Evolutionary conservation across 2,329 filamentous ascomycete genomes (phyloP), one percentile per base, ranked within the genome.

Genomic region (Nakataea oryzae): DNA sequence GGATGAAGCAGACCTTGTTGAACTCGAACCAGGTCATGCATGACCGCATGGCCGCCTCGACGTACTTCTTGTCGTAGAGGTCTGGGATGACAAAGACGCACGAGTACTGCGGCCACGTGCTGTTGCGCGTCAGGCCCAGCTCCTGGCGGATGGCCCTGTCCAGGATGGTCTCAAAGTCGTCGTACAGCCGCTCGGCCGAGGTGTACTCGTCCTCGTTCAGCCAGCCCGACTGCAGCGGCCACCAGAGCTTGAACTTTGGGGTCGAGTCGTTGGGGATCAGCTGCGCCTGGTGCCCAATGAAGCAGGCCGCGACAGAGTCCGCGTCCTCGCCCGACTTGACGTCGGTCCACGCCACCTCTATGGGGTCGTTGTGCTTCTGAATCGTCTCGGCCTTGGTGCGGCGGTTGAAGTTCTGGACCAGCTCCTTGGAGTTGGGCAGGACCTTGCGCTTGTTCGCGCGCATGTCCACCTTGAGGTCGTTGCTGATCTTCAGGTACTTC

Each of bases 61-160:
- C 91, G 66, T 97, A 96, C 60, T 85, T 86, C 73, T 96, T 96
- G 76, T 99, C 95, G 75, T 97, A 99, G 12, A 99, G 81, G 72
- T 99, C 95, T 0, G 95, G 95, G 58, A 99, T 96, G 65, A 99
- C 87, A 70, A 97, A 91, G n/a, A 97, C 93, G 68, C 92, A 97
- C 69, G 90, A 95, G 75, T 97, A 97, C 72, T 96, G 90, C 62
- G 84, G 83, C 86, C 93, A 96, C 60, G 93, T 87, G 68, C 88
- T 89, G 69, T 89, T 89, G 65, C 85, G 86, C 30, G 82, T 86
- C 55, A 97, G 74, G 1, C 89, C 90, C 11, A 97, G 81, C 70
- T 97, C 91, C n/a, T 84, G 86, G 66, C 88, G 88, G 69, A 99
- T 88, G 1, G 92, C 90, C 66, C 92, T 88, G 70, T 96, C 91